Evolutionary conservation across 2,329 filamentous ascomycete genomes (phyloP), one percentile per base, ranked within the genome.

Genomic region (Ophiostoma ips): DNA sequence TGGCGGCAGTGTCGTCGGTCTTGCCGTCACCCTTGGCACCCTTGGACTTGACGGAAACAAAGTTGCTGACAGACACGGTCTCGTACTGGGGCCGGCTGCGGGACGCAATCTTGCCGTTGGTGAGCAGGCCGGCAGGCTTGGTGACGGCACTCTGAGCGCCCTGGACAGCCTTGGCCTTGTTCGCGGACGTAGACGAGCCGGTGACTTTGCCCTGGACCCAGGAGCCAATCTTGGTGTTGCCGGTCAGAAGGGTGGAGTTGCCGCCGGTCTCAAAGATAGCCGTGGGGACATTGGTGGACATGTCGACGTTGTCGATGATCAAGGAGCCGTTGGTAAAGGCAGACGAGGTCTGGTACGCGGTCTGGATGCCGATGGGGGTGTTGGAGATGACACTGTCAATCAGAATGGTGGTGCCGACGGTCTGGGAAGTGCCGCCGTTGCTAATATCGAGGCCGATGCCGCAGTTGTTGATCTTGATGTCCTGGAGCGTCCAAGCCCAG

Each of bases 61-160:
- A 95, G 33, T 75, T 76, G 53, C 71, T 74, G n/a, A 72, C 76
- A 3, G 79, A 66, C 2, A 86, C 66, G 38, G 70, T 68, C 61
- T 84, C 77, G 62, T 96, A 98, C 64, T 95, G 86, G 13, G 92
- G 92, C 74, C 92, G 94, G 64, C 81, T 83, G 57, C 84, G 83
- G 56, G 87, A 84, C 62, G 89, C 88, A 58, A 95, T 71, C 35
- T 76, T 80, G 56, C 85, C 86, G 21, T 71, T 64, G 44, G 79
- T 72, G 36, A 89, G 71, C 15, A 96, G 80, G 21, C 64, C 68
- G 12, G 71, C 65, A 7, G 88, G 84, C 68, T 87, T 90, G 50
- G 67, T 62, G 36, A 79, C 68, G 24, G 71, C 68, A 54, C 63
- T 69, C 57, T 78, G 70, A 7, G 71, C 58, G 35, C 68, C 76